These are phyloP conservation scores for Eucalyptus pumila DNA, from an alignment of 345 rosid species.

Conservation along the genomic window DNA sequence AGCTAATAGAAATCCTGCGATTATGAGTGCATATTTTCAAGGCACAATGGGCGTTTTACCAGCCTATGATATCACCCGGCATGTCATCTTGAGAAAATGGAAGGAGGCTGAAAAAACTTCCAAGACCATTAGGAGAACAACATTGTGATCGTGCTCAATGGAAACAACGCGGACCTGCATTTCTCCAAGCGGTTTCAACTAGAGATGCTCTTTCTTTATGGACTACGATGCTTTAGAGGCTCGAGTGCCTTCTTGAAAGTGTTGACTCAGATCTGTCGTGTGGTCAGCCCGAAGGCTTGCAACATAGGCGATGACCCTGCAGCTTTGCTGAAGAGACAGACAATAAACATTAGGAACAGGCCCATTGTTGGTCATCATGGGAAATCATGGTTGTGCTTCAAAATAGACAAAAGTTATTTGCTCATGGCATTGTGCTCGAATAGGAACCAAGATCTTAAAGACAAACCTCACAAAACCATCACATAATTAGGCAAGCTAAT, in stretches of 20 bases:
- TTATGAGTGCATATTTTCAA: conserved; percentile 78
- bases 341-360: conserved; percentile 37
- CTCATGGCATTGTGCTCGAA: neutral
- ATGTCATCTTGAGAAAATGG: conserved; percentile 70
- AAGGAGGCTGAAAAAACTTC: conserved; percentile 75
- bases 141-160: conserved; percentile 77
- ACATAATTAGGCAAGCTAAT: neutral
- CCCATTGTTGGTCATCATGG: conserved; percentile 14
- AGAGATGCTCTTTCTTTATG: conserved; percentile 71
- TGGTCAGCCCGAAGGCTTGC: conserved; percentile 6
- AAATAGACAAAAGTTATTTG: too few relatives aligned
- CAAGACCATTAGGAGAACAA: conserved; percentile 70
- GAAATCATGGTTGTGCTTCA: neutral
- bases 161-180: conserved; percentile 79
- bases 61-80: conserved; percentile 72
- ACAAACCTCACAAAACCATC: neutral
- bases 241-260: conserved; percentile 61
- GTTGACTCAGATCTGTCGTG: conserved; percentile 57
- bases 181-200: conserved; percentile 58
- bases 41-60: conserved; percentile 78
- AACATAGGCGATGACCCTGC: conserved; percentile 6
- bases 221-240: conserved; percentile 84
- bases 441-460: neutral
- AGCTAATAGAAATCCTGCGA: conserved; percentile 45
- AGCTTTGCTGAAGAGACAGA: conserved; percentile 3